A percentile compares a stretch with the other conserved stretches of the same genome.
Conservation (phyloP, 2,329 filamentous ascomycete genomes). For the Nemania bipapillata region DNA sequence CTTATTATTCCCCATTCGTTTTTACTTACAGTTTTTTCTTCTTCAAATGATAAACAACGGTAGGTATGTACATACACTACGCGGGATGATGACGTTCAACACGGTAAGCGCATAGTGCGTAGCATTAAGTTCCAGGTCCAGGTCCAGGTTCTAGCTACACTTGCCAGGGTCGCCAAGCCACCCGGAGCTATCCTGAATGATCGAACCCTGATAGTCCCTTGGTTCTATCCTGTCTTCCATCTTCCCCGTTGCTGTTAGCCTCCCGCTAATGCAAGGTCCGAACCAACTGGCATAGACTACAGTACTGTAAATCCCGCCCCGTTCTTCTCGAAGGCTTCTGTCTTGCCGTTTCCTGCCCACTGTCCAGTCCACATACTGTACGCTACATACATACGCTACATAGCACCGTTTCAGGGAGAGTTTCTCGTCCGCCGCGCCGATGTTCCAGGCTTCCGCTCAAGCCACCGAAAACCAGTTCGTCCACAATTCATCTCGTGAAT, state of each 20-base stretch:
- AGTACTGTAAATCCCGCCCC: conserved; percentile 29
- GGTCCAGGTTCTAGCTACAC: conserved; percentile 11
- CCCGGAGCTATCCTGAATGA: conserved; percentile 31
- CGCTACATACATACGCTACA: background rate
- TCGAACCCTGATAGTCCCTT: conserved; percentile 24
- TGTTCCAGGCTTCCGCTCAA: background rate
- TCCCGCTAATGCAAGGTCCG: conserved; percentile 45
- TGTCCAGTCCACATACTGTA: conserved; percentile 22
- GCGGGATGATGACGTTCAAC: conserved; percentile 10
- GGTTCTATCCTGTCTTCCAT: conserved; percentile 36
- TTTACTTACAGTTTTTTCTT: background rate
- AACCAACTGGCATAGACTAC: conserved; percentile 41
- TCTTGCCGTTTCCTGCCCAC: no score
- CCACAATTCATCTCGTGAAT: conserved; percentile 4
- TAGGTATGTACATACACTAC: no score
- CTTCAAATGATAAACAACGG: conserved; percentile 7
- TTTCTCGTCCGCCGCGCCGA: background rate
- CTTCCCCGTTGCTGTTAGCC: conserved; percentile 46
- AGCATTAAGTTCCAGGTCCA: background rate
- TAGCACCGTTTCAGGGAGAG: conserved; percentile 28
- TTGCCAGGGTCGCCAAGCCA: conserved; percentile 32
- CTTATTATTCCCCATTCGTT: background rate
- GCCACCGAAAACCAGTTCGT: conserved; percentile 1
- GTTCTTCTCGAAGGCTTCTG: conserved; percentile 47
- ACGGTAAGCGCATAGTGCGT: conserved; percentile 18